These are phyloP conservation scores for Monilinia polystroma DNA, from an alignment of 2,329 filamentous ascomycete species.

Conservation along the genomic window DNA sequence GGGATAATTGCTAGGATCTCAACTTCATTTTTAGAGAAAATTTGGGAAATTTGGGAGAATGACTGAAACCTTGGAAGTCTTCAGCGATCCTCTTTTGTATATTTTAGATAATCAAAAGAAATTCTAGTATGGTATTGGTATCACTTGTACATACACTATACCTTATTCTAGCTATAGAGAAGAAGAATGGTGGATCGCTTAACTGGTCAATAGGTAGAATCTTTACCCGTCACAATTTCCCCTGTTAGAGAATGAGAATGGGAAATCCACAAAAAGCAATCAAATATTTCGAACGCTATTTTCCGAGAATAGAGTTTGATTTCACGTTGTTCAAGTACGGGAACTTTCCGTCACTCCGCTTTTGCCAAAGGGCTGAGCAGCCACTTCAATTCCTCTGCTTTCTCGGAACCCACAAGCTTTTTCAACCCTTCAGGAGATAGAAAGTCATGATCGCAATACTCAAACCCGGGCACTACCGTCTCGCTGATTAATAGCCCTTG, in stretches of 20 bases:
- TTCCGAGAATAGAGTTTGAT: background rate
- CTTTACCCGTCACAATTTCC: background rate
- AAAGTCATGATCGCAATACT: slow-evolving; percentile 67
- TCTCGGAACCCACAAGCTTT: slow-evolving; percentile 52
- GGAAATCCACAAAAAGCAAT: background rate
- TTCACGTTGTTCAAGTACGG: background rate
- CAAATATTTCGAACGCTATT: background rate
- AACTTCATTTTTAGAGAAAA: too few species aligned
- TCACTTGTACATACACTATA: too few species aligned
- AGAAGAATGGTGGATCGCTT: background rate
- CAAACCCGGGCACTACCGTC: slow-evolving; percentile 67
- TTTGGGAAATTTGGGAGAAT: too few species aligned
- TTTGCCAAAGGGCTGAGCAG: slow-evolving; percentile 42
- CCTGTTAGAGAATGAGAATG: background rate
- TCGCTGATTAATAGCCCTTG: slow-evolving; percentile 63
- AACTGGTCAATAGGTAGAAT: background rate
- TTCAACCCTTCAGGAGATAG: slow-evolving; percentile 51
- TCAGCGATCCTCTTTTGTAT: too few species aligned
- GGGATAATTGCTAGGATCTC: too few species aligned
- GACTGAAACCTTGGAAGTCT: too few species aligned
- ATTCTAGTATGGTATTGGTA: too few species aligned
- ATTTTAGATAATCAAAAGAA: too few species aligned
- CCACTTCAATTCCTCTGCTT: slow-evolving; percentile 50
- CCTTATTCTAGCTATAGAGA: background rate
- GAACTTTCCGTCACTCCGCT: background rate